Percentiles rank a stretch among this genome's conserved stretches.
phyloP scores from a whole-genome alignment of 306 rosid genomes.

The Gillenia trifoliata region DNA sequence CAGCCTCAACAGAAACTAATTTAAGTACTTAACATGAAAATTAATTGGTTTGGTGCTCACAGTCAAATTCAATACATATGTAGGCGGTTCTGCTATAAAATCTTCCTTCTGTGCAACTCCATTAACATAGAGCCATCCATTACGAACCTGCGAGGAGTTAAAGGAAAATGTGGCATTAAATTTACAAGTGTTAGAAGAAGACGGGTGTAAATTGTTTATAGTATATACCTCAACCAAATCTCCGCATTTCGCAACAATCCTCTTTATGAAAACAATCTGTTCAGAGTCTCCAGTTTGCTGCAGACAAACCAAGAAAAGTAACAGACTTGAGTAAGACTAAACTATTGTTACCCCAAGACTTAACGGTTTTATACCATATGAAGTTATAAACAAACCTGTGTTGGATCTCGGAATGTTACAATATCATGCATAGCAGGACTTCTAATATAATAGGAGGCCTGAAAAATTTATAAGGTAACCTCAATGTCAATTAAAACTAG shows the following conservation, averaged over 20 bases:
- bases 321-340: conserved; percentile 9
- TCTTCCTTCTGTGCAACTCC: conserved; percentile 64
- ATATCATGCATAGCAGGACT: conserved; percentile 65
- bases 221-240: conserved; percentile 70
- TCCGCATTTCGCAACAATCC: conserved; percentile 85
- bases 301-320: conserved; percentile 28
- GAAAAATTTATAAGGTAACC: conserved; percentile 19
- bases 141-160: conserved; percentile 42
- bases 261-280: conserved; percentile 57
- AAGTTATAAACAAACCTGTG: conserved; percentile 47
- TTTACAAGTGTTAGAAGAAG: neutral
- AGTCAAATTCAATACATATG: conserved; percentile 39
- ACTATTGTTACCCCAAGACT: conserved; percentile 8
- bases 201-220: neutral
- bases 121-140: conserved; percentile 67
- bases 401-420: conserved; percentile 72
- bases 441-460: conserved; percentile 72
- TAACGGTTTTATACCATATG: conserved; percentile 8
- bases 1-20: neutral
- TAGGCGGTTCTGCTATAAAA: conserved; percentile 52
- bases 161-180: conserved; percentile 5
- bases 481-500: neutral
- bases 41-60: conserved; percentile 33
- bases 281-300: conserved; percentile 45
- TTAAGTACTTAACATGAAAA: neutral